A percentile compares a stretch with the other conserved stretches of the same genome.
These are phyloP conservation scores for Lepidium aucheri DNA, from an alignment of 345 rosid species.

Conservation along the genomic window DNA sequence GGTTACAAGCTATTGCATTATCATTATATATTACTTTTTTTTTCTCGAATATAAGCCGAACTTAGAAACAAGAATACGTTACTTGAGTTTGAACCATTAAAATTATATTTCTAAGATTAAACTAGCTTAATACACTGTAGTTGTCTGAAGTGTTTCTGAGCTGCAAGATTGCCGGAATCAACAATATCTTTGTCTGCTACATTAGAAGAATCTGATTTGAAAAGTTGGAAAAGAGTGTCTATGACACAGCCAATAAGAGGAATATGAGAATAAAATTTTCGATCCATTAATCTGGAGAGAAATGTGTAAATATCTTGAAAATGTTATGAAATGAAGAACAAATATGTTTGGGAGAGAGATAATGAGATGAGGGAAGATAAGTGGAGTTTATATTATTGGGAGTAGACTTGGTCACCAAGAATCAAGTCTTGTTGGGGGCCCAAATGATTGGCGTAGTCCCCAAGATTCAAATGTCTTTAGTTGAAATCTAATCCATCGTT, in stretches of 20 bases:
- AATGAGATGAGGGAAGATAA: neutral
- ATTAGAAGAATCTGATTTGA: neutral
- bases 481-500: conserved; percentile 11
- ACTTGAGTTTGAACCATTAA: neutral
- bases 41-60: neutral
- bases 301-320: neutral
- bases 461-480: neutral
- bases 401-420: conserved; percentile 8
- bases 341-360: neutral
- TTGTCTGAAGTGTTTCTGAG: conserved; percentile 16
- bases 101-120: neutral
- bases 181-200: neutral
- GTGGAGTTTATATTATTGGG: neutral
- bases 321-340: neutral
- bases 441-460: neutral
- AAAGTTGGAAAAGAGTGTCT: neutral
- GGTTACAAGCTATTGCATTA: neutral
- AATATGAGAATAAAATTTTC: neutral
- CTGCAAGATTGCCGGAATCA: neutral
- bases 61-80: too few species aligned
- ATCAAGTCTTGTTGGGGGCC: neutral
- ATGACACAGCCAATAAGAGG: conserved; percentile 20
- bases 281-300: neutral
- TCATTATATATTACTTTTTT: neutral
- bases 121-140: conserved; percentile 1